A percentile compares a stretch with the other conserved stretches of the same genome.
Conservation (phyloP, 345 rosid species). For the Syzygium aromaticum region DNA sequence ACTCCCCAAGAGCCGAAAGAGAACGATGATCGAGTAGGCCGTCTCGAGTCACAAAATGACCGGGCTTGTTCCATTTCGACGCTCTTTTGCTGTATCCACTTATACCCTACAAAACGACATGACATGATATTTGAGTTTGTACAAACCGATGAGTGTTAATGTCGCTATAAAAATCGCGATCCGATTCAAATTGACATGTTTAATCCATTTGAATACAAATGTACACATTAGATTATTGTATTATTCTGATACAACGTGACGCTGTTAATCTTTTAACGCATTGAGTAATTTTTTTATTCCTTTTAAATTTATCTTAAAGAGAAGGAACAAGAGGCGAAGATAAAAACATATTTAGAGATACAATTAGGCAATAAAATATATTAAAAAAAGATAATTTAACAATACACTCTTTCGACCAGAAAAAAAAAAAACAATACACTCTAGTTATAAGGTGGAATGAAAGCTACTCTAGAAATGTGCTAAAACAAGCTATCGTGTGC, state of each 20-base stretch:
- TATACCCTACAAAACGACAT: too few species aligned
- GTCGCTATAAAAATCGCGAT: too few species aligned
- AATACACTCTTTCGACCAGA: too few species aligned
- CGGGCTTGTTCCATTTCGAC: neutral
- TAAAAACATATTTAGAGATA: too few species aligned
- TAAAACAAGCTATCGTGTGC: neutral
- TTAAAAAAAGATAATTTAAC: neutral
- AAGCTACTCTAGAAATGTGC: neutral
- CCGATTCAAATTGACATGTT: neutral
- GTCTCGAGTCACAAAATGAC: neutral
- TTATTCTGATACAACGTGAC: accelerated
- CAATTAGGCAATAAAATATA: neutral
- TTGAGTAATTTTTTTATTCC: neutral
- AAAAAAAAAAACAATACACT: neutral
- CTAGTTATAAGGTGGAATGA: neutral
- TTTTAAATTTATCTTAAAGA: neutral
- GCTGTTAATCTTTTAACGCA: neutral
- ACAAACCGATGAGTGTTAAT: too few species aligned
- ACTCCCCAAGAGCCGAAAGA: neutral
- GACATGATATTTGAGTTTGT: neutral
- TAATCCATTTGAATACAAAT: neutral
- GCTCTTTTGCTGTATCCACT: too few species aligned
- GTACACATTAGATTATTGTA: neutral
- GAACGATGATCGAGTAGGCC: neutral
- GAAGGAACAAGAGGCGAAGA: too few species aligned